Evolutionary conservation across 2,329 filamentous ascomycete genomes (phyloP).

Genomic region (Aspergillus puulaauensis): DNA sequence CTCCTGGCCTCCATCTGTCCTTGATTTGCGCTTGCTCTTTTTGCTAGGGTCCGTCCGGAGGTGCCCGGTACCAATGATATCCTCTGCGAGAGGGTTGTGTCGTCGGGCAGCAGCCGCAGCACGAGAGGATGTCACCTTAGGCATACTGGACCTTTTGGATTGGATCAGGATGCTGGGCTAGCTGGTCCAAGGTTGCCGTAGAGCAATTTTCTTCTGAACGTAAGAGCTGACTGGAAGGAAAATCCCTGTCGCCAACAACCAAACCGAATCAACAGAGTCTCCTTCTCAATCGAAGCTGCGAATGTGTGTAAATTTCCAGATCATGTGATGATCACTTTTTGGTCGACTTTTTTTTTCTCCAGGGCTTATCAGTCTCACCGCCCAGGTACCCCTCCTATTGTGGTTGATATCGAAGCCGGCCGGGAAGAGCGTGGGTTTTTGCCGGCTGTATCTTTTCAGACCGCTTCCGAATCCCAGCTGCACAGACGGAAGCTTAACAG

Average conservation of each 20-base stretch:
- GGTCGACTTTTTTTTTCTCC: conserved; percentile 26
- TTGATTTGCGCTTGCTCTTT: conserved; percentile 66
- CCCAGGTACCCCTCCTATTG: conserved; percentile 14
- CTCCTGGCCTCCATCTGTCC: conserved; percentile 54
- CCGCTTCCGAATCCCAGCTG: conserved; percentile 6
- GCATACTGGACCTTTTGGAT: conserved; percentile 58
- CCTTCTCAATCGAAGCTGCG: conserved; percentile 13
- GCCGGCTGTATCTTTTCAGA: conserved; percentile 10
- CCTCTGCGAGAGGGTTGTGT: conserved; percentile 89
- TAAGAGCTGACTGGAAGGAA: neutral
- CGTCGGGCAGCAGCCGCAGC: conserved; percentile 60
- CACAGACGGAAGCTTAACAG: neutral
- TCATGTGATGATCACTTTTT: conserved; percentile 38
- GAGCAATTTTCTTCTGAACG: neutral
- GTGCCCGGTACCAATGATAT: conserved; percentile 69
- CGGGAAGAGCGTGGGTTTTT: conserved; percentile 3
- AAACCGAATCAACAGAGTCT: neutral
- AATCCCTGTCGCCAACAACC: neutral
- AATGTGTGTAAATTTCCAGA: conserved; percentile 36
- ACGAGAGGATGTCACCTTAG: conserved; percentile 68
- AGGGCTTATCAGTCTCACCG: conserved; percentile 18
- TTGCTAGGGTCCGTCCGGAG: conserved; percentile 71
- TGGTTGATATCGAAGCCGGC: neutral
- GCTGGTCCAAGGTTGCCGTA: neutral
- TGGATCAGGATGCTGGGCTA: neutral